Conservation (phyloP, 257 asterid species). For the Solanum chilense region DNA sequence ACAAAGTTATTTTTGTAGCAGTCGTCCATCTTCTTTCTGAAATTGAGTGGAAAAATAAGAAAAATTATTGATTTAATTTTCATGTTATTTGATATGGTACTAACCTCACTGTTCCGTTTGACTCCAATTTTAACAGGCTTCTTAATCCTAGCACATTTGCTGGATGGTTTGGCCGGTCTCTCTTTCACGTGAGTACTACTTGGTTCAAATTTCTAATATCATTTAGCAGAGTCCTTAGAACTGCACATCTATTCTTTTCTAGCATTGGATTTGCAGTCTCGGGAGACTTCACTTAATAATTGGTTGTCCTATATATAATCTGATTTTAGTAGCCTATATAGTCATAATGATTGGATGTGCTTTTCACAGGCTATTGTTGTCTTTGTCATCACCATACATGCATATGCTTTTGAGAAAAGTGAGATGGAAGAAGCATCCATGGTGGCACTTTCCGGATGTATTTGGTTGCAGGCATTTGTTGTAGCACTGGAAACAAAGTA, state of each 20-base stretch:
- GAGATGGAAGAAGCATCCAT: constrained; percentile 98
- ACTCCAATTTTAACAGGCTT: constrained; percentile 54
- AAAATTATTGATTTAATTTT: background rate
- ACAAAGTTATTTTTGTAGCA: background rate
- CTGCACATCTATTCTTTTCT: background rate
- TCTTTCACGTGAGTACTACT: constrained; percentile 77
- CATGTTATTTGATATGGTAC: constrained; percentile 1
- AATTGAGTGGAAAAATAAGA: background rate
- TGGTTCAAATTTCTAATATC: background rate
- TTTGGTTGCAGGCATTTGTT: constrained; percentile 98
- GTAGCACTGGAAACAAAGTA: constrained; percentile 92
- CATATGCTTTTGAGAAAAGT: constrained; percentile 84
- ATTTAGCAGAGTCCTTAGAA: background rate
- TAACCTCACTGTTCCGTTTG: background rate
- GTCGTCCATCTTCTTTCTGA: background rate
- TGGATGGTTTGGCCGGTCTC: constrained; percentile 99
- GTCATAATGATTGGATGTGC: background rate
- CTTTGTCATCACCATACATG: constrained; percentile 72
- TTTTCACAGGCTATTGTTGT: constrained; percentile 88
- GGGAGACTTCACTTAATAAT: background rate
- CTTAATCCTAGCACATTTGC: constrained; percentile 99
- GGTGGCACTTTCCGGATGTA: constrained; percentile 98
- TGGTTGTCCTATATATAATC: background rate
- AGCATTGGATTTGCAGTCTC: background rate
- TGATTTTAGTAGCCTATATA: background rate